Base-by-base conservation (phyloP, 257 asterid genomes). In the Penstemon eatonii region DNA sequence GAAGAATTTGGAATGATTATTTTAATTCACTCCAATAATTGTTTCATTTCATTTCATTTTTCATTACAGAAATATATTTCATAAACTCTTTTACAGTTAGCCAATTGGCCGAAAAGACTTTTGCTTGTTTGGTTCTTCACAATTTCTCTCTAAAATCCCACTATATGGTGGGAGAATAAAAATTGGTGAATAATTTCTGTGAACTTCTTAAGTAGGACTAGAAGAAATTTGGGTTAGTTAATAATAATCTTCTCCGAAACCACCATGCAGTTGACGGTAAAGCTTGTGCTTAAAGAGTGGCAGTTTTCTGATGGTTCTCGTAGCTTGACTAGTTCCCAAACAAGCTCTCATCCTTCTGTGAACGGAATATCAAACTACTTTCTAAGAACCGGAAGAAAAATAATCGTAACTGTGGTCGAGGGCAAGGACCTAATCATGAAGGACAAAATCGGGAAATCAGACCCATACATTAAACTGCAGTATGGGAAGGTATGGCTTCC, bases 261-360 rank as follows among this genome's bases (percentile, higher is more conserved):
- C 50, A 54, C 56, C 44, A 79, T 79, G 84, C 96, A 94, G 99
- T 76, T 94, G 86, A 78, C 82, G 0, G 90, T 91, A 80, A 91
- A 83, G 81, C 96, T 94, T 57, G 78, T 80, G 57, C 81, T 91
- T 68, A 94, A 94, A 73, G 99, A 94, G 81, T 94, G 99, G 99
- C 92, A 87, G 55, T 94, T 86, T 83, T 75, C 99, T 43, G 98
- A 94, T 78, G 99, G 96, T 51, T 86, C 91, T 13, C 89, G 78
- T 65, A 84, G 86, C 89, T 72, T 56, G 45, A 73, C 70, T 56
- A 76, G 63, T 75, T 66, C 78, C 10, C 75, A 72, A 59, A 47
- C 72, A 19, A 74, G 90, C 76, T 80, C 89, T 63, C 80, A 62
- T 36, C 85, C 66, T 60, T 75, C 96, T 7, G 66, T 82, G 44